Evolutionary conservation across 176 grass and related monocot species (phyloP).

Genomic region (Zoysia pacifica): DNA sequence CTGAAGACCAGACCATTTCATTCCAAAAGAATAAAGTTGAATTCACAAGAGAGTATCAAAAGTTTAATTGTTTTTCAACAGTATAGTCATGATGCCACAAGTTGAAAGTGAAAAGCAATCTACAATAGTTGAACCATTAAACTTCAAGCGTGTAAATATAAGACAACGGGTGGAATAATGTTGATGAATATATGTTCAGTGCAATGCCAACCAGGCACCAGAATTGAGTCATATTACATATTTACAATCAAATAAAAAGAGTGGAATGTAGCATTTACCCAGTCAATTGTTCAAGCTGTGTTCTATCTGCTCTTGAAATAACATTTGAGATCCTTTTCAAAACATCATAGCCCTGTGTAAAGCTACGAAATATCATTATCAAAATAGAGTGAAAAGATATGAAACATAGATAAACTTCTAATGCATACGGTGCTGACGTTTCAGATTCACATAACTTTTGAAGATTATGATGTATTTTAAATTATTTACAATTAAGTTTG

Average conservation of each 20-base stretch:
- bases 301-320: constrained; percentile 62
- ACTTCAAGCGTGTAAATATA: not conserved
- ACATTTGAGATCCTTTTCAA: constrained; percentile 83
- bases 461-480: not conserved
- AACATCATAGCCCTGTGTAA: constrained; percentile 84
- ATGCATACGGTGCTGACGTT: not conserved
- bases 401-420: constrained; percentile 11
- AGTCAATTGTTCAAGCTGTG: constrained; percentile 85
- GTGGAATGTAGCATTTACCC: constrained; percentile 50
- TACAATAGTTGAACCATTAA: not conserved
- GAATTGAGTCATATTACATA: not conserved
- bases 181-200: constrained; percentile 14
- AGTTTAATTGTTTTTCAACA: constrained; percentile 10
- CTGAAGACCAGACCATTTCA: not conserved
- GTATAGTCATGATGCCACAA: not conserved
- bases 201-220: constrained; percentile 1
- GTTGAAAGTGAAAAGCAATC: not conserved
- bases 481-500: not conserved
- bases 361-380: constrained; percentile 27
- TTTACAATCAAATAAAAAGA: constrained; percentile 12
- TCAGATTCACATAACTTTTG: constrained; percentile 1
- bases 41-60: not conserved
- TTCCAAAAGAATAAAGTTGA: not conserved
- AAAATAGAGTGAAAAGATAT: constrained; percentile 36
- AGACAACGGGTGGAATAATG: not conserved